These are phyloP conservation scores for Paramecium octaurelia DNA, from an alignment of 73 alveolate species.

Conservation along the genomic window DNA sequence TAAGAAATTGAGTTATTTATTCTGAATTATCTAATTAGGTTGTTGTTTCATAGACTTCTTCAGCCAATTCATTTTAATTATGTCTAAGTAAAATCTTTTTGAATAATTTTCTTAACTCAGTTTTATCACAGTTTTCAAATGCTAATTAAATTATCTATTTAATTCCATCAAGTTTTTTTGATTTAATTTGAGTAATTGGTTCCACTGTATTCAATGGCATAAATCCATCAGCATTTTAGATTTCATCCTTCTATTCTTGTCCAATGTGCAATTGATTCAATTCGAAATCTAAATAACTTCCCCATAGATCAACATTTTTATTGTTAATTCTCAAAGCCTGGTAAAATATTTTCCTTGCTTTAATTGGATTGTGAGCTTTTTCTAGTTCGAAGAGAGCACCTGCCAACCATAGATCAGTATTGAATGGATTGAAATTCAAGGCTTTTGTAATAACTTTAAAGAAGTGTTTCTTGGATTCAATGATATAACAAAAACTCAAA, in stretches of 20 bases:
- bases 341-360: constrained; percentile 57
- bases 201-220: background rate
- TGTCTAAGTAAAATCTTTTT: background rate
- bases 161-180: constrained; percentile 4
- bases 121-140: background rate
- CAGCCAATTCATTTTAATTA: constrained; percentile 24
- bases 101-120: background rate
- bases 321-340: constrained; percentile 1
- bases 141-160: constrained; percentile 6
- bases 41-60: background rate
- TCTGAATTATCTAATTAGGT: background rate
- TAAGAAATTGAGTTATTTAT: background rate
- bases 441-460: constrained; percentile 58
- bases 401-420: constrained; percentile 52
- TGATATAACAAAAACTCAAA: constrained; percentile 49
- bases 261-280: background rate
- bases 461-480: constrained; percentile 54
- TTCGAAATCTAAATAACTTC: constrained; percentile 14
- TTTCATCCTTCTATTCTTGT: background rate
- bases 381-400: constrained; percentile 60
- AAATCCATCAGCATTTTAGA: background rate
- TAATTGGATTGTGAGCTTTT: constrained; percentile 45
- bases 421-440: constrained; percentile 50
- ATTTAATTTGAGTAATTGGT: background rate
- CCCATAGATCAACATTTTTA: background rate